Base-by-base conservation (phyloP, 495 filamentous ascomycete genomes). In the Aspergillus cavernicola region DNA sequence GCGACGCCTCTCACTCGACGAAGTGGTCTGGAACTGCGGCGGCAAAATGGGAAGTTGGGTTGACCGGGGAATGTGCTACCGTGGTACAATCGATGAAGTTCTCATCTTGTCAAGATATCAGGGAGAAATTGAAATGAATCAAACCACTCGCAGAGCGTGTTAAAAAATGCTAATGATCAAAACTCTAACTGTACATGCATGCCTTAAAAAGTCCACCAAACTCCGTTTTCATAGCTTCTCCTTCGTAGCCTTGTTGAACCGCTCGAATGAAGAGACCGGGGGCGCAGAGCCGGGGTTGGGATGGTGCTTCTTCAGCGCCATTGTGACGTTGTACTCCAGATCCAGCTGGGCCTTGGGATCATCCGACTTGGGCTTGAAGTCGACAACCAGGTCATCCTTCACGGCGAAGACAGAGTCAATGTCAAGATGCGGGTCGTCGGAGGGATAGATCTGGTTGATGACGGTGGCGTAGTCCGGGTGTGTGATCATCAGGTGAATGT, bases 351-450 rank as follows among this genome's bases (percentile, higher is more conserved):
- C 74, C 64, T 77, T 77, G 66, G 72, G 69, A 52, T 77, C 74
- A 35, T 65, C 65, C 20, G 72, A 62, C 58, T 76, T 61, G 40
- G 81, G 81, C 58, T 70, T 75, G 66, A 86, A 85, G 55, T 85
- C 80, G 16, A 86, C 80, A 35, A 86, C 73, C 20, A 86, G 69
- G 53, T 83, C 80, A 51, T 83, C 74, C 71, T 86, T 86, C 64
- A 86, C 83, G 8, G 82, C 83, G 56, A 85, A 85, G 45, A 85
- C 83, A 28, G 83, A 81, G 70, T 86, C 83, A 56, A 78, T 80
- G 52, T 71, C 68, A 10, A 85, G 67, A 58, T 82, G 78, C n/a
- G 79, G 77, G 68, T 82, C 80, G 60, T 79, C 76, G 55, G 69
- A 73, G 65, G 81, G 80, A 69, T 83, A 86, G 66, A 86, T 77